Evolutionary conservation across 2,329 filamentous ascomycete species (phyloP), one percentile per base, ranked within the genome.

Genomic region (Dichotomopilus funicola): DNA sequence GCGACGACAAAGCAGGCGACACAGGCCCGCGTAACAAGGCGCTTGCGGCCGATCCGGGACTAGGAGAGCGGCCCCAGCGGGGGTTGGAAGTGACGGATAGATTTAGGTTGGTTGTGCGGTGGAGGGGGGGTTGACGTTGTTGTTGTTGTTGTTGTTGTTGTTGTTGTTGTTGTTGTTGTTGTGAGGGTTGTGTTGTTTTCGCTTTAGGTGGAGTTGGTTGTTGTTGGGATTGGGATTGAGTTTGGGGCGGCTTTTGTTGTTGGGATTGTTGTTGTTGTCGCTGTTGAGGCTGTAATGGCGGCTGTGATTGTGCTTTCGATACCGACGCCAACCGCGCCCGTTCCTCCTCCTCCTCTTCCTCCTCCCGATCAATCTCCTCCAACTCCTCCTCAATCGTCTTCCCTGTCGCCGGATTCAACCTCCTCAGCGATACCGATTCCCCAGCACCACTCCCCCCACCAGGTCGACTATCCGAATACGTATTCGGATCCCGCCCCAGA

Each of bases 401-500:
- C 10, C 78, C 78, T 31, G 49, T 51, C 9, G 71, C 67, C 1
- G 73, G 71, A 59, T 72, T 79, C 11, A 81, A 71, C 3, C 75
- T 73, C 31, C 71, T 72, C 73, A 81, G 71, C 1, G 60, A 62
- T 0, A 68, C 73, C 71, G 48, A 77, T 19, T 63, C 59, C n/a
- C 49, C 19, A 27, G 19, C 19, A 27, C 3, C 19, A 27, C 19
- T 27, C 19, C 19, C 19, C 19, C 19, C 19, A 27, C 19, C 19
- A 27, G 19, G 19, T 27, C 19, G 19, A 27, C 19, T 27, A 60
- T 83, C 79, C 8, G 71, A 75, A 61, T 82, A 82, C 11, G 80
- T 66, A 61, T 75, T 78, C 9, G 80, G 79, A 56, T 82, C 79
- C 4, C 80, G 76, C 38, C 81, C 80, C 1, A 83, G 72, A 2